Evolutionary conservation across 352 stramenopile genomes (phyloP), one percentile per base, ranked within the genome.

Genomic region (Pythium guiyangense): DNA sequence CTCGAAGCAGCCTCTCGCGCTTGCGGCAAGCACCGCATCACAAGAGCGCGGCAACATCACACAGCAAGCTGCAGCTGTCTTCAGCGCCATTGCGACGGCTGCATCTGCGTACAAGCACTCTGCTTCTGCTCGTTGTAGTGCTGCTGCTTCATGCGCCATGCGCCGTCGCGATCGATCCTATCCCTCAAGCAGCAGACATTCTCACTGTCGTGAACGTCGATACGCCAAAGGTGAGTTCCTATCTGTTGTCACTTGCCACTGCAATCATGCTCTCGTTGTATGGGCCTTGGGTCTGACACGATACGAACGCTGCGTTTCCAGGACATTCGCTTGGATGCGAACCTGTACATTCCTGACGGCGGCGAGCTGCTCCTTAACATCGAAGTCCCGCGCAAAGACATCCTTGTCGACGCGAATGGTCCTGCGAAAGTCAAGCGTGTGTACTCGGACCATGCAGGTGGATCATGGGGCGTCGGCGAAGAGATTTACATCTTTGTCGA

Each of bases 301-400:
- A 17, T 1, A n/a, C 12, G 37, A 17, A n/a, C 37, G 11, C 11
- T 49, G 9, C 10, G 18, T 26, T 12, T 58, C 10, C 54, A 85
- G 70, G 66, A 77, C 29, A 62, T 92, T 25, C 79, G 73, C 11
- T 49, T 92, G 27, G 74, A 89, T 25, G 79, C 82, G 11, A 90
- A 90, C 39, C 54, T 93, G 6, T 62, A 77, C 48, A 91, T 93
- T 26, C 80, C 80, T 0, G 83, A 90, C 52, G 83, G 78, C 2
- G 67, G 80, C 15, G 80, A 90, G 62, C 50, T 93, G 22, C 64
- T 89, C 0, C 57, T 93, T 0, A 71, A 57, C 22, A 82, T 93
- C 35, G 57, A 91, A 60, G 77, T 93, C 9, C 78, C 80, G 3
- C 69, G 67, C 22, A 75, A 86, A 51, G 34, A 67, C 1, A 73